These are phyloP conservation scores for Coniochaeta pulveracea DNA, from an alignment of 2,329 filamentous ascomycete genomes.

Conservation along the genomic window DNA sequence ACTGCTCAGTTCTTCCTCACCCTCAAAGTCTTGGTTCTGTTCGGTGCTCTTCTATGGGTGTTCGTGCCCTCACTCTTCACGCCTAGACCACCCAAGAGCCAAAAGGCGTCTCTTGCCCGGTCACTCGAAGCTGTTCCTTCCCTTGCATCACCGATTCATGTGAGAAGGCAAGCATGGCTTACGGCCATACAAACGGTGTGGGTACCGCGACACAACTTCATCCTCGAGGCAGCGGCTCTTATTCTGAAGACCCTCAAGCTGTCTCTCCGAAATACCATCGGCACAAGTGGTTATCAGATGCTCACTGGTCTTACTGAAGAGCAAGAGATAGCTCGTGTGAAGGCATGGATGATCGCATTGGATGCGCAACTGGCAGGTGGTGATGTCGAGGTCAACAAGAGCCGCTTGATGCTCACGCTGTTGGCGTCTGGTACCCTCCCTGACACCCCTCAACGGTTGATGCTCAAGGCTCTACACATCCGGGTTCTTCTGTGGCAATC, in stretches of 20 bases:
- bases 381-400: slow-evolving; percentile 80
- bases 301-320: slow-evolving; percentile 74
- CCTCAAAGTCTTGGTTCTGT: slow-evolving; percentile 38
- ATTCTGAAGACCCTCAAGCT: slow-evolving; percentile 73
- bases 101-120: slow-evolving; percentile 21
- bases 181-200: slow-evolving; percentile 88
- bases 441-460: slow-evolving; percentile 68
- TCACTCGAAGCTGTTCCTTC: slow-evolving; percentile 50
- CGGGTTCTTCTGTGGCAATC: slow-evolving; percentile 79
- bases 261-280: slow-evolving; percentile 66
- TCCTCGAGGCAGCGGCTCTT: slow-evolving; percentile 74
- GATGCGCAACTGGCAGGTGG: slow-evolving; percentile 89
- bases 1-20: slow-evolving; percentile 33
- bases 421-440: slow-evolving; percentile 82
- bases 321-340: slow-evolving; percentile 74
- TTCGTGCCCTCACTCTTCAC: slow-evolving; percentile 43
- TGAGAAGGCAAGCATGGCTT: slow-evolving; percentile 82
- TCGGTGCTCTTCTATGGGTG: slow-evolving; percentile 42
- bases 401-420: slow-evolving; percentile 72
- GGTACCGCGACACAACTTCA: slow-evolving; percentile 78
- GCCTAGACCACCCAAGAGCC: slow-evolving; percentile 39
- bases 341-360: slow-evolving; percentile 86
- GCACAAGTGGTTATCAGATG: slow-evolving; percentile 64
- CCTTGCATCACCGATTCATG: slow-evolving; percentile 70
- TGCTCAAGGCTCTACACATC: slow-evolving; percentile 87